These are phyloP conservation scores for Jackrogersella minutella DNA, from an alignment of 495 filamentous ascomycete genomes.

Conservation along the genomic window DNA sequence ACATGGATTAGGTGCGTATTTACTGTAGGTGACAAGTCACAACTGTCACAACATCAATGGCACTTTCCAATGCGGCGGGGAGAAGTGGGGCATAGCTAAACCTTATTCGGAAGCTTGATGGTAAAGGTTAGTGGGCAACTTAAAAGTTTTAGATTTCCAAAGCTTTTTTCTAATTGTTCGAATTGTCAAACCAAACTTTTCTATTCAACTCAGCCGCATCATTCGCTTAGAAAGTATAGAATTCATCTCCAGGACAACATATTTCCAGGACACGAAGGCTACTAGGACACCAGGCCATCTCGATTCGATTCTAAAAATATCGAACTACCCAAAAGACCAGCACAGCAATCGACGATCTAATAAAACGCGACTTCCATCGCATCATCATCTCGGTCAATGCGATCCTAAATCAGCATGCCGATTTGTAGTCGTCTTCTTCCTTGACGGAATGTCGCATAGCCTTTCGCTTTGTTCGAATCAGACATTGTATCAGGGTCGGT, in stretches of 20 bases:
- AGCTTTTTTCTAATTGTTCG: not conserved
- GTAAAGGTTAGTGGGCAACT: not conserved
- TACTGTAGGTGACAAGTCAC: too few species aligned
- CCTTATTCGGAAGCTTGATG: not conserved
- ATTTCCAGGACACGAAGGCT: too few species aligned
- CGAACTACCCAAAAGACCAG: not conserved
- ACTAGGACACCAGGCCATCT: not conserved
- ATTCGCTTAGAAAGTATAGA: conserved; percentile 6
- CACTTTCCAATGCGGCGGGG: too few species aligned
- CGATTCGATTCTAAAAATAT: too few species aligned
- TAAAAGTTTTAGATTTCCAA: too few species aligned
- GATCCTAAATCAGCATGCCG: conserved; percentile 22
- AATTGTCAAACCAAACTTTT: conserved; percentile 18
- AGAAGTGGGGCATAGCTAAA: too few species aligned
- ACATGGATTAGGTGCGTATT: too few species aligned
- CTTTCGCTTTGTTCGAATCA: conserved; percentile 9
- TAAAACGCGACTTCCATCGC: not conserved
- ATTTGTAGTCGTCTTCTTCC: conserved; percentile 26
- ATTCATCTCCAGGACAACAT: too few species aligned
- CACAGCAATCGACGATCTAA: not conserved
- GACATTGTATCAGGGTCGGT: not conserved
- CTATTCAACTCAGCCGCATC: not conserved
- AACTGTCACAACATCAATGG: too few species aligned
- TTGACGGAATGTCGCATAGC: conserved; percentile 16
- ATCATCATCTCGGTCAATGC: not conserved